phyloP scores from a whole-genome alignment of 2,329 filamentous ascomycete species.

The Colletotrichum sp. region DNA sequence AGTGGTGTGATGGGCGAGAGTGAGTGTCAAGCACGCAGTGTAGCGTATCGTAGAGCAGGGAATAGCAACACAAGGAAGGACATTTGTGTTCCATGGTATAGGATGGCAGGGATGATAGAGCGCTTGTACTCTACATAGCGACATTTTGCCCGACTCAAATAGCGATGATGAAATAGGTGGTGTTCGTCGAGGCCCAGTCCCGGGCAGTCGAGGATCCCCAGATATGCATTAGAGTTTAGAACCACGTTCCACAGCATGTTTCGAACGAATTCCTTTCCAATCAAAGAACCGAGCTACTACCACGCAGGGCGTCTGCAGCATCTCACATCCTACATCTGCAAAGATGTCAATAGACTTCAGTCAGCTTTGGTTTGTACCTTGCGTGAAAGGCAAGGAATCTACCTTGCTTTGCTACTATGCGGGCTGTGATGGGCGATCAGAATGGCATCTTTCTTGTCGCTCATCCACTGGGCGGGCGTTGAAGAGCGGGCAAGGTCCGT shows the following conservation, averaged over 20 bases:
- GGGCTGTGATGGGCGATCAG: neutral
- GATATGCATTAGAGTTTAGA: slow-evolving; percentile 5
- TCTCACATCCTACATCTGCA: neutral
- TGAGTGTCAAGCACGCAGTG: neutral
- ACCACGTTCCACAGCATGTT: slow-evolving; percentile 19
- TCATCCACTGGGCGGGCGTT: neutral
- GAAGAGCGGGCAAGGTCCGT: neutral
- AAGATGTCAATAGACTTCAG: neutral
- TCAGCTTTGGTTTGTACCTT: neutral
- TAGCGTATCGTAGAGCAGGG: neutral
- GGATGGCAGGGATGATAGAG: neutral
- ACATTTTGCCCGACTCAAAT: neutral
- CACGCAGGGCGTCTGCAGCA: neutral
- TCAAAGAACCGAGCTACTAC: neutral
- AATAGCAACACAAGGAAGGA: neutral
- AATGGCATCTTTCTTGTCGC: neutral
- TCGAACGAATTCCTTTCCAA: slow-evolving; percentile 14
- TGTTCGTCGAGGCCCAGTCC: slow-evolving; percentile 3
- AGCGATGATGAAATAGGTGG: neutral
- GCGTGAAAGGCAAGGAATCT: neutral
- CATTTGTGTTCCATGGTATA: neutral
- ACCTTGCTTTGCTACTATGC: neutral
- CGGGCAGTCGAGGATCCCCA: neutral
- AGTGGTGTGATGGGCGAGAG: neutral
- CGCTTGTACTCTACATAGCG: neutral